A percentile compares a stretch with the other conserved stretches of the same genome.
phyloP scores from a whole-genome alignment of 2,329 filamentous ascomycete genomes.

The Talaromyces sp. region DNA sequence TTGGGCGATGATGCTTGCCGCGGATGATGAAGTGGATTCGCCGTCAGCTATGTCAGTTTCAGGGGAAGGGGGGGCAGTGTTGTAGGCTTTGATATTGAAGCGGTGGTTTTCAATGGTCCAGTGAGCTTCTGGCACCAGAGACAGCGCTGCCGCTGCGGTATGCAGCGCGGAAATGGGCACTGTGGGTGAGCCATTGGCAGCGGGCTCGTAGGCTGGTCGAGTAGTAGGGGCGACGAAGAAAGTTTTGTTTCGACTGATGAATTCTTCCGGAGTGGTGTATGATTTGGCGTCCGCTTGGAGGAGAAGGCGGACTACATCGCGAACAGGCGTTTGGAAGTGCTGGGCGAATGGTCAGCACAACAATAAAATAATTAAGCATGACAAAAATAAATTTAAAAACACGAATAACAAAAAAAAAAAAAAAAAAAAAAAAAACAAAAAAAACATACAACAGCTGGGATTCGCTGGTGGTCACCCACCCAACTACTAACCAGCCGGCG shows the following conservation, averaged over 20 bases:
- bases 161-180: slow-evolving; percentile 34
- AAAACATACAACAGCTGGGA: slow-evolving; percentile 14
- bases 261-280: slow-evolving; percentile 53
- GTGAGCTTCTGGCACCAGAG: slow-evolving; percentile 35
- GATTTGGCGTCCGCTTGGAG: slow-evolving; percentile 52
- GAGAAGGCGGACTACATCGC: neutral
- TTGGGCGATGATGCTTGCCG: slow-evolving; percentile 14
- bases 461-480: slow-evolving; percentile 15
- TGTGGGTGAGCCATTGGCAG: slow-evolving; percentile 10
- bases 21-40: neutral
- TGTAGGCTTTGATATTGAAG: slow-evolving; percentile 34
- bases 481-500: slow-evolving; percentile 15
- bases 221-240: slow-evolving; percentile 48
- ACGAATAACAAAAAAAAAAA: neutral
- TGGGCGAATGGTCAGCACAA: neutral
- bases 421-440: neutral
- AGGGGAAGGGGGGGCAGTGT: slow-evolving; percentile 15
- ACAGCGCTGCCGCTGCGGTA: slow-evolving; percentile 39
- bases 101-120: slow-evolving; percentile 38
- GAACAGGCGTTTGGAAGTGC: neutral
- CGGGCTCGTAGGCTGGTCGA: slow-evolving; percentile 20
- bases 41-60: neutral
- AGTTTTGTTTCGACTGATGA: slow-evolving; percentile 51
- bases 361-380: neutral
- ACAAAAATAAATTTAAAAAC: neutral